Conservation (phyloP, 495 filamentous ascomycete species). For the Talaromyces proteolyticus region DNA sequence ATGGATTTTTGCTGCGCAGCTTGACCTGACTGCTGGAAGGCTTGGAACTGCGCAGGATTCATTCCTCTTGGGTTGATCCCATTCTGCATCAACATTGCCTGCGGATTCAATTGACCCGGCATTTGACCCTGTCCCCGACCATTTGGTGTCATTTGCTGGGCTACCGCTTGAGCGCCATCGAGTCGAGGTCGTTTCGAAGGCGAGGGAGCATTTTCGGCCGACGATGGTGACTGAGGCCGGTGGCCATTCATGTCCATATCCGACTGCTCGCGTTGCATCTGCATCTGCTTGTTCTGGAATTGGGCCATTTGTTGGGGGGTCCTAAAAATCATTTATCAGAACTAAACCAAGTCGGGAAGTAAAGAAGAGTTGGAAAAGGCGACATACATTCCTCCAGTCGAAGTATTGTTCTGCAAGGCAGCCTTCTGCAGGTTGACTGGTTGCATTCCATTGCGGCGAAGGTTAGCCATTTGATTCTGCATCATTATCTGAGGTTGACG, state of each 20-base stretch:
- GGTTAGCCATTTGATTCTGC: slow-evolving; percentile 52
- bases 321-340: slow-evolving; percentile 2
- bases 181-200: slow-evolving; percentile 89
- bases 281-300: slow-evolving; percentile 60
- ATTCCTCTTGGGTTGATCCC: slow-evolving; percentile 71
- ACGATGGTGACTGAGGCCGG: slow-evolving; percentile 74
- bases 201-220: slow-evolving; percentile 83
- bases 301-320: slow-evolving; percentile 50
- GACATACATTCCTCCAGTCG: slow-evolving; percentile 33
- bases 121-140: slow-evolving; percentile 70
- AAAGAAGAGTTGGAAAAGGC: background rate
- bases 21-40: slow-evolving; percentile 50
- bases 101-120: slow-evolving; percentile 59
- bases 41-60: slow-evolving; percentile 70
- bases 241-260: slow-evolving; percentile 83
- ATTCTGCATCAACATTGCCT: slow-evolving; percentile 65
- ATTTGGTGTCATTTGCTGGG: slow-evolving; percentile 73
- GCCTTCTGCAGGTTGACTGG: slow-evolving; percentile 56
- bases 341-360: slow-evolving; percentile 10
- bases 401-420: slow-evolving; percentile 67
- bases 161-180: slow-evolving; percentile 66
- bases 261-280: slow-evolving; percentile 81
- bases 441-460: slow-evolving; percentile 41
- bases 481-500: slow-evolving; percentile 68
- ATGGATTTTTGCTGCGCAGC: slow-evolving; percentile 71